These are phyloP conservation scores for Penicillium herquei DNA, from an alignment of 495 filamentous ascomycete genomes.

Conservation along the genomic window DNA sequence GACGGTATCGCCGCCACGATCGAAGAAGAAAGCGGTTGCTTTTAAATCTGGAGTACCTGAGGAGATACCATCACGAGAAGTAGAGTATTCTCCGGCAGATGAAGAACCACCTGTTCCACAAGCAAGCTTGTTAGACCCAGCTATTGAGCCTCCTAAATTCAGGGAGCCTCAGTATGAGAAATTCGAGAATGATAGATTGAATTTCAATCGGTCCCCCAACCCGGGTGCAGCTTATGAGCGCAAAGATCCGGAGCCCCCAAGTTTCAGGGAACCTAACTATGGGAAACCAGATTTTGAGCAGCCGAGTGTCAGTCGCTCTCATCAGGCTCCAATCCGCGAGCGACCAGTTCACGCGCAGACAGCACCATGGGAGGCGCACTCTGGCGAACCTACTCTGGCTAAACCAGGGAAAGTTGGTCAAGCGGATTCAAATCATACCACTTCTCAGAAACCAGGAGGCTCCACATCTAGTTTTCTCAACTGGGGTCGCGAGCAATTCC, in stretches of 20 bases:
- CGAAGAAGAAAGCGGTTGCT: neutral
- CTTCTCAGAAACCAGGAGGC: slow-evolving; percentile 22
- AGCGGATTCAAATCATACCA: slow-evolving; percentile 18
- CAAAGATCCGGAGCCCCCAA: too few species aligned
- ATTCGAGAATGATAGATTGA: neutral
- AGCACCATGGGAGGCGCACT: slow-evolving; percentile 50
- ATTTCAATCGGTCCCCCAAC: neutral
- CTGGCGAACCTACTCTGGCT: slow-evolving; percentile 45
- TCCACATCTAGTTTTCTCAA: slow-evolving; percentile 25
- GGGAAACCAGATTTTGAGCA: neutral
- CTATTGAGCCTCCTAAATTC: neutral
- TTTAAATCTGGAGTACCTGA: neutral
- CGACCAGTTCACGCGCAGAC: neutral
- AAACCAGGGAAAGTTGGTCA: slow-evolving; percentile 27
- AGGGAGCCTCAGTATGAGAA: neutral
- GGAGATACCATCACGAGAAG: neutral
- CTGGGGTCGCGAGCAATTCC: slow-evolving; percentile 36
- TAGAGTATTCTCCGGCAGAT: neutral
- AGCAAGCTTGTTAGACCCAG: neutral
- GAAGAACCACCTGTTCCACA: neutral
- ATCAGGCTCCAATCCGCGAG: slow-evolving; percentile 4
- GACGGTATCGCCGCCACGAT: neutral
- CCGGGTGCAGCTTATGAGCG: too few species aligned
- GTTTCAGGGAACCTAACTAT: too few species aligned
- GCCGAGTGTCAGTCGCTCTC: neutral